Evolutionary conservation across 2,329 filamentous ascomycete species (phyloP), one percentile per base, ranked within the genome.

Genomic region (Fusarium coffeatum): DNA sequence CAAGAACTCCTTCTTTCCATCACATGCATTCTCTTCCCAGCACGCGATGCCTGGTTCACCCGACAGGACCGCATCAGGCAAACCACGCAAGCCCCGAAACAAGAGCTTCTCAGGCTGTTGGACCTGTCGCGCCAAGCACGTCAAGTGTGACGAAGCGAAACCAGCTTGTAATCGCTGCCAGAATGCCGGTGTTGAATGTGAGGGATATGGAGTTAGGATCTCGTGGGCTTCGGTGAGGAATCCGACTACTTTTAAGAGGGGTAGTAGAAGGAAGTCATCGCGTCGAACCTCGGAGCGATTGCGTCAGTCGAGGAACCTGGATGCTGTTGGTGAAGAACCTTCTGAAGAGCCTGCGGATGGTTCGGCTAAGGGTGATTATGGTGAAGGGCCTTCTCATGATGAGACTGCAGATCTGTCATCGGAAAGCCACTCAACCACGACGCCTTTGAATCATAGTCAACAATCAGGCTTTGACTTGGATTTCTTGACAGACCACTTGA

Each of bases 41-140:
- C 20, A 37, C 22, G 45, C 13, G 7, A 74, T 74, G 72, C 37
- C 65, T 7, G 60, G 48, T 28, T 66, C 55, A 8, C 48, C 51
- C 18, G 47, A 20, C 1, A 54, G 13, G 18, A 66, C 63, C 23
- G 63, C 55, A 18, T 63, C 68, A 9, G 67, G 59, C 8, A 63
- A 72, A 8, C 65, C 55, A n/a, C 66, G 67, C 5, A 74, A 74
- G 57, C 55, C 45, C n/a, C 72, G 72, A 34, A 74, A 72, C 8
- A 75, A 75, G 61, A 75, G 60, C 18, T 75, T 75, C 18, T 74
- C 73, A 4, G 73, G 73, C 20, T 75, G 73, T 50, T 75, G 73
- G 73, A 75, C 73, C 1, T 75, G 73, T 60, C 60, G 73, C 8
- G 71, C 73, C 8, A 75, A 74, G 32, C 73, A 75, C 27, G 57